Evolutionary conservation across 2,329 filamentous ascomycete species (phyloP).

Genomic region (Colletotrichum truncatum): DNA sequence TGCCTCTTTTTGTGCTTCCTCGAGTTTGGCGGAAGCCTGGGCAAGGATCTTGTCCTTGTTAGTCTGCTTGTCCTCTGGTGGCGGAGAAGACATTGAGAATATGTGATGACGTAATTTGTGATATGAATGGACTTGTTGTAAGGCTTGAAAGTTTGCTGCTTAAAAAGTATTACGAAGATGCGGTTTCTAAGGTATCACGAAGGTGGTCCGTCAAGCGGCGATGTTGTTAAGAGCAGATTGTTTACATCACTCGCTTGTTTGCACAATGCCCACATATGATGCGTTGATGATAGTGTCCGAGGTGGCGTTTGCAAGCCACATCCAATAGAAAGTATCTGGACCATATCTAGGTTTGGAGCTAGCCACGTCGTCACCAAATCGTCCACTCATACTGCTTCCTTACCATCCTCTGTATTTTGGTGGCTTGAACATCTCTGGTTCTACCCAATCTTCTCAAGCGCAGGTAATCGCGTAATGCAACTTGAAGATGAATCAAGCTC

Average conservation of each 20-base stretch:
- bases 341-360: too few species aligned
- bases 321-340: too few species aligned
- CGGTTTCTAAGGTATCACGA: not conserved
- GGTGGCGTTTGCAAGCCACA: too few species aligned
- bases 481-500: too few species aligned
- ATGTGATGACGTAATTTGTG: not conserved
- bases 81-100: slow-evolving; percentile 4
- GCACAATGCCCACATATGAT: not conserved
- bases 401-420: too few species aligned
- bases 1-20: slow-evolving; percentile 17
- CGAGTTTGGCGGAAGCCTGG: slow-evolving; percentile 20
- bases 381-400: too few species aligned
- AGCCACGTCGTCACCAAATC: too few species aligned
- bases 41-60: slow-evolving; percentile 20
- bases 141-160: not conserved
- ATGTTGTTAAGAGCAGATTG: not conserved
- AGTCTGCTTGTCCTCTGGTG: slow-evolving; percentile 15
- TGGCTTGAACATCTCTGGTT: too few species aligned
- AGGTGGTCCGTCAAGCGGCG: not conserved
- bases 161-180: not conserved
- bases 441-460: too few species aligned
- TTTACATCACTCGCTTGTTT: slow-evolving; percentile 20
- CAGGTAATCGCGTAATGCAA: too few species aligned
- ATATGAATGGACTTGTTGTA: not conserved
- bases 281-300: slow-evolving; percentile 14